These are phyloP conservation scores for Cicer judaicum DNA, from an alignment of 306 rosid genomes.

Conservation along the genomic window DNA sequence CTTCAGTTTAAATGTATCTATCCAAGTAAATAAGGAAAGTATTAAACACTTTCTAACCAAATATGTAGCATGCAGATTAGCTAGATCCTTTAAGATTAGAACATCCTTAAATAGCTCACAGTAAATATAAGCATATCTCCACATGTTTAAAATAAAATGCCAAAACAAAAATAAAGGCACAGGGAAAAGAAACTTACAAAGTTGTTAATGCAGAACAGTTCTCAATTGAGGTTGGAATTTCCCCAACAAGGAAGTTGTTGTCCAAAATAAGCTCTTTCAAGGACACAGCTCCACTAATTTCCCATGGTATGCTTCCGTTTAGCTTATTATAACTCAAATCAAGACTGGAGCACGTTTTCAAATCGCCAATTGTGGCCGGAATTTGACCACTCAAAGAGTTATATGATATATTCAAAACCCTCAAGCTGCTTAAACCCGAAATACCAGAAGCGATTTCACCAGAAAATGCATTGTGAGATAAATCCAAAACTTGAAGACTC, in stretches of 20 bases:
- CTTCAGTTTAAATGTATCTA: constrained; percentile 15
- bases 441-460: constrained; percentile 70
- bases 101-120: not conserved
- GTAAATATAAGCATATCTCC: not conserved
- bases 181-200: constrained; percentile 68
- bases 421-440: constrained; percentile 69
- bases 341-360: constrained; percentile 64
- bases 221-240: constrained; percentile 71
- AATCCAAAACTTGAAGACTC: constrained; percentile 74
- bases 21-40: constrained; percentile 5
- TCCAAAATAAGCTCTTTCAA: constrained; percentile 72
- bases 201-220: constrained; percentile 75
- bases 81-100: not conserved
- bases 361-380: constrained; percentile 67
- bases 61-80: constrained; percentile 26
- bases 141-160: constrained; percentile 1
- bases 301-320: constrained; percentile 77
- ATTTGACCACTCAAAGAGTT: constrained; percentile 77
- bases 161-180: constrained; percentile 1
- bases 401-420: constrained; percentile 64
- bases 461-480: constrained; percentile 75
- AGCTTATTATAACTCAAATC: constrained; percentile 79
- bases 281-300: constrained; percentile 68
- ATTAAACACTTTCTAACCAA: constrained; percentile 20
- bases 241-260: constrained; percentile 69